Conservation (phyloP, 306 rosid species). For the Casuarina equisetifolia region DNA sequence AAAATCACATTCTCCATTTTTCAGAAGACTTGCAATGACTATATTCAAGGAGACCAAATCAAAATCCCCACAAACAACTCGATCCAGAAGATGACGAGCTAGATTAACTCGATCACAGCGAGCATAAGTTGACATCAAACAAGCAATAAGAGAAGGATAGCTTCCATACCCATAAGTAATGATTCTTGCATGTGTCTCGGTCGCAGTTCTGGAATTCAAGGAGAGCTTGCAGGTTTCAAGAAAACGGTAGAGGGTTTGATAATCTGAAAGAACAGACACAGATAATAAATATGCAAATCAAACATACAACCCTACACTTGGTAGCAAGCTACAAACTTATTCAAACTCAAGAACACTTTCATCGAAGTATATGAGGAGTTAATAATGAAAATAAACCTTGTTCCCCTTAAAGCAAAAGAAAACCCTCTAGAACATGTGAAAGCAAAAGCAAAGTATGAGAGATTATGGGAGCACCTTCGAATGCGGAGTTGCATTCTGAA, state of each 20-base stretch:
- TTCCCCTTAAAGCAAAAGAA: background rate
- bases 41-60: conserved; percentile 41
- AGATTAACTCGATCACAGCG: conserved; percentile 25
- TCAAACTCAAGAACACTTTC: background rate
- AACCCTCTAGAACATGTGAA: too few relatives aligned
- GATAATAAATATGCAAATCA: conserved; percentile 2
- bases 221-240: conserved; percentile 47
- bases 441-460: too few relatives aligned
- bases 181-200: conserved; percentile 51
- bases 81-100: conserved; percentile 32
- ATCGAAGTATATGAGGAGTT: background rate
- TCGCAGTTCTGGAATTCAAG: conserved; percentile 35
- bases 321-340: background rate
- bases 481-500: background rate
- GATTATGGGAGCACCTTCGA: background rate
- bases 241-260: conserved; percentile 33
- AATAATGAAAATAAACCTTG: background rate
- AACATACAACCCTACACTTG: background rate
- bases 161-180: conserved; percentile 47
- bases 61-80: conserved; percentile 16
- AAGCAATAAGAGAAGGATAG: conserved; percentile 56
- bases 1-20: conserved; percentile 45
- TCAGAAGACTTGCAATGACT: conserved; percentile 39
- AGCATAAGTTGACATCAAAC: conserved; percentile 48
- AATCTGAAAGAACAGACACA: conserved; percentile 29